Percentiles rank a stretch among this genome's conserved stretches.
phyloP scores from a whole-genome alignment of 176 grass and related monocot species.

The Typha latifolia region DNA sequence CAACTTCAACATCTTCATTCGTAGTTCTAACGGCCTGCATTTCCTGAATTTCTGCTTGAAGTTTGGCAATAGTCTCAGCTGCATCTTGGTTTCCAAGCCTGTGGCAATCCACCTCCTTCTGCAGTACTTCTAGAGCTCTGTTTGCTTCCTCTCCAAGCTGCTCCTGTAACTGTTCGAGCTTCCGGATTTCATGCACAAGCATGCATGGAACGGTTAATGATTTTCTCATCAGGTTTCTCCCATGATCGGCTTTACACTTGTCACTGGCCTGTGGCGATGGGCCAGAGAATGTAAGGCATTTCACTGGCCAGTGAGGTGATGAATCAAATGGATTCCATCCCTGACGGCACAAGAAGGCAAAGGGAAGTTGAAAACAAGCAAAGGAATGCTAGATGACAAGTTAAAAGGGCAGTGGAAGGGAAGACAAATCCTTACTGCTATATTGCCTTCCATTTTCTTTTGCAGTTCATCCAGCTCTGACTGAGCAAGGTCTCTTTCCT shows the following conservation, averaged over 20 bases:
- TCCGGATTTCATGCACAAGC: conserved; percentile 90
- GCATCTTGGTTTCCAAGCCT: conserved; percentile 88
- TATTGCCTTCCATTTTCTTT: conserved; percentile 43
- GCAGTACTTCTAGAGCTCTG: conserved; percentile 76
- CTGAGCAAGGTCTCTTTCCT: conserved; percentile 60
- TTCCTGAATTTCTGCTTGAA: conserved; percentile 78
- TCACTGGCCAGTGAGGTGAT: conserved; percentile 33
- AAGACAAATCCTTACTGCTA: conserved; percentile 31
- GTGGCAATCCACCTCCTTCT: conserved; percentile 91
- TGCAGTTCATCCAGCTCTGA: conserved; percentile 50
- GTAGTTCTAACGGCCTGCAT: conserved; percentile 51
- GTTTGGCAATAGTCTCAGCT: conserved; percentile 92
- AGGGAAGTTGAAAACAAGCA: neutral
- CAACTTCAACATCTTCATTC: conserved; percentile 44
- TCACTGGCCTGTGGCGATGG: conserved; percentile 39
- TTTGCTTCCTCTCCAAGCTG: conserved; percentile 92
- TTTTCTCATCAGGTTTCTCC: conserved; percentile 44
- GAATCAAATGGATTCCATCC: conserved; percentile 81
- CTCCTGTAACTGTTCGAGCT: conserved; percentile 77
- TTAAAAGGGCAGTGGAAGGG: conserved; percentile 2
- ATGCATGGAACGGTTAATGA: conserved; percentile 76
- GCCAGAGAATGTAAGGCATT: conserved; percentile 79
- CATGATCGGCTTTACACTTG: conserved; percentile 20
- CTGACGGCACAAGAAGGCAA: conserved; percentile 26
- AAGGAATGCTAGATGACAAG: neutral